Evolutionary conservation across 345 rosid species (phyloP), one percentile per base, ranked within the genome.

Genomic region (Psidium friedrichsthalianum): DNA sequence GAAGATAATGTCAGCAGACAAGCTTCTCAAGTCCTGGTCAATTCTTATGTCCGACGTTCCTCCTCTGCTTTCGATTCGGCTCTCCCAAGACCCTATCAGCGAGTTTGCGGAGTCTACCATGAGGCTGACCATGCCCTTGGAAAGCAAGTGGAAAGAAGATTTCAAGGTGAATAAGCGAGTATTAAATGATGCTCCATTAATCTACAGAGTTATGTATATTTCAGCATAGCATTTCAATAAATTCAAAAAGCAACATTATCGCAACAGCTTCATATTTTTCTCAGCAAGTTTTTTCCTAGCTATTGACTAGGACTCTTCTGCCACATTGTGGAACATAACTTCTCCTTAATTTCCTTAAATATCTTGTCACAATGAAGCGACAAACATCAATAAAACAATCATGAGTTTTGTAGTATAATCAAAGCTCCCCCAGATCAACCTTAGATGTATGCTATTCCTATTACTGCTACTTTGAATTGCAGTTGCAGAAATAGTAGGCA

Each of bases 1-100:
- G 11, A 95, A 88, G 64, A 91, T 92, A 47, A 91, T 86, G 84
- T 92, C 93, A 6, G 90, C 93, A 2, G 94, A 86, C 83, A 85
- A 90, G 87, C 88, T 86, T 90, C 88, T 86, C 87, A 90, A 85
- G 88, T 88, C 87, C 21, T 55, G 64, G 42, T 89, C 91, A 0
- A 90, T 61, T 83, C 56, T 78, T 24, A 89, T 83, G 29, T 91
- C 87, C 6, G 56, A 85, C 8, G 2, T 51, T 49, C 87, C 89
- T n/a, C 86, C 83, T 36, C 64, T 83, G 15, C 61, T 14, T 53
- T 88, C 83, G 51, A 87, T 58, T 74, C 51, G 47, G 22, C 83
- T 86, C 69, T 91, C 85, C 96, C 93, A 91, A 59, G 85, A 85
- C 3, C 83, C 86, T 15, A 90, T 55, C 87, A 88, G 47, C 16